Conservation (phyloP, 129 eudicot genomes). For the Mikania micrantha region DNA sequence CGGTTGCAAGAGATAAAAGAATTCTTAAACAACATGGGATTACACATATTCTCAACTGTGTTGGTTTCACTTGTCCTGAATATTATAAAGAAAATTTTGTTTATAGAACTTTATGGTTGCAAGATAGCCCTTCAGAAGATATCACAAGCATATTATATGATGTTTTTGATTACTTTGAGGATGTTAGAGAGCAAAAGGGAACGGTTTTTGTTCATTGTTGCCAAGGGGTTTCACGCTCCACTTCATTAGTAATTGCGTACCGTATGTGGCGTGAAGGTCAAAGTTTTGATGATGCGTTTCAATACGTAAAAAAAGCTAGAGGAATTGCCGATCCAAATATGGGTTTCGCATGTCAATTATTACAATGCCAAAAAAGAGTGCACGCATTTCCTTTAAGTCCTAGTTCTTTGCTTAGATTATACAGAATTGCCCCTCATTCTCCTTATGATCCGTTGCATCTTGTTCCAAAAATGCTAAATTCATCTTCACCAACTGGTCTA, state of each 20-base stretch:
- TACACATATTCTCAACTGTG: conserved; percentile 79
- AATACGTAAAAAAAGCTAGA: conserved; percentile 72
- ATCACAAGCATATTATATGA: conserved; percentile 87
- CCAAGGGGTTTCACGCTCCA: conserved; percentile 92
- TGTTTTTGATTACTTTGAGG: conserved; percentile 89
- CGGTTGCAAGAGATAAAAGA: conserved; percentile 61
- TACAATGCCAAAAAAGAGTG: conserved; percentile 83
- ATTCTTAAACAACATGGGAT: conserved; percentile 65
- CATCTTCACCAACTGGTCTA: conserved; percentile 50
- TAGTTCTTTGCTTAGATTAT: conserved; percentile 64
- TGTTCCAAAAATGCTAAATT: conserved; percentile 74
- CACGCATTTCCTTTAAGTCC: conserved; percentile 89
- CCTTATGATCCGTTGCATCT: conserved; percentile 88
- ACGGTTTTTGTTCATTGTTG: conserved; percentile 78
- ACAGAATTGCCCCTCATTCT: conserved; percentile 66
- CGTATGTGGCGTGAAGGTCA: conserved; percentile 90
- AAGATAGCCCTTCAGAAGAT: conserved; percentile 80
- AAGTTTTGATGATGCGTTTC: conserved; percentile 80
- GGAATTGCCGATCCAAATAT: conserved; percentile 83
- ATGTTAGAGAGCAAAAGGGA: conserved; percentile 72
- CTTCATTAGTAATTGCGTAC: conserved; percentile 81
- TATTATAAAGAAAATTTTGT: conserved; percentile 65
- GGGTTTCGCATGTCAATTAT: conserved; percentile 82
- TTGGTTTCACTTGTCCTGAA: conserved; percentile 79
- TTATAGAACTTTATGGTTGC: conserved; percentile 76